phyloP scores from a whole-genome alignment of 2,329 filamentous ascomycete genomes.

The Amesomyces nigricolor region DNA sequence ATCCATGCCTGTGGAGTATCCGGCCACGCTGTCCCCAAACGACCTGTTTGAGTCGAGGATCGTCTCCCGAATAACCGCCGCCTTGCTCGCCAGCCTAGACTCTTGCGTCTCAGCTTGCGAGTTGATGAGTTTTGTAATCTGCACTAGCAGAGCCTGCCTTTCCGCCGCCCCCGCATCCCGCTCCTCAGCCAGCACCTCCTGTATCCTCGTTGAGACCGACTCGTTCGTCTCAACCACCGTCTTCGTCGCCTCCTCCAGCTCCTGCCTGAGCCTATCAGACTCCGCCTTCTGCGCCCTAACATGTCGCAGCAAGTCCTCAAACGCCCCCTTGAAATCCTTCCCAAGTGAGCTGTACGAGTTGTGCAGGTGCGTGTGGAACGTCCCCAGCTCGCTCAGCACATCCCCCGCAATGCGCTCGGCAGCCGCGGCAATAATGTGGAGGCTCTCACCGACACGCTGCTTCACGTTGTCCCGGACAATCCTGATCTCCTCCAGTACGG shows the following conservation, averaged over 20 bases:
- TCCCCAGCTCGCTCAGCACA: slow-evolving; percentile 75
- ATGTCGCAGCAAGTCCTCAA: slow-evolving; percentile 72
- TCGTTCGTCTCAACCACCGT: slow-evolving; percentile 64
- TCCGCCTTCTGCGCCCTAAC: slow-evolving; percentile 72
- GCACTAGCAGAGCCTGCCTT: slow-evolving; percentile 64
- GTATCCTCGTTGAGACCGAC: slow-evolving; percentile 59
- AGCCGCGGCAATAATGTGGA: slow-evolving; percentile 75
- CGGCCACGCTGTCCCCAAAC: slow-evolving; percentile 59
- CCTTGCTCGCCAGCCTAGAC: slow-evolving; percentile 58
- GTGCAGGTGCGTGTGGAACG: slow-evolving; percentile 78
- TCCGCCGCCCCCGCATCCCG: slow-evolving; percentile 66
- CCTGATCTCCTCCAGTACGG: slow-evolving; percentile 87
- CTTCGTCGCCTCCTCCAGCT: slow-evolving; percentile 65
- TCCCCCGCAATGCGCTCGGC: slow-evolving; percentile 86
- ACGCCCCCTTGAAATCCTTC: slow-evolving; percentile 77
- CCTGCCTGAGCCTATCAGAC: slow-evolving; percentile 63
- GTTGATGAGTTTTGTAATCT: slow-evolving; percentile 73
- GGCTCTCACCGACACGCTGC: slow-evolving; percentile 72
- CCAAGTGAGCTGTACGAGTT: slow-evolving; percentile 77
- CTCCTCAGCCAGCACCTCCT: slow-evolving; percentile 70
- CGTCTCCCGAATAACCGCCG: slow-evolving; percentile 57
- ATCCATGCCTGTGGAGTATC: slow-evolving; percentile 68
- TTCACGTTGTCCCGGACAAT: slow-evolving; percentile 85
- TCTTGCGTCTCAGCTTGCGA: slow-evolving; percentile 70
- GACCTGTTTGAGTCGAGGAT: slow-evolving; percentile 58